A percentile compares a stretch with the other conserved stretches of the same genome.
phyloP scores from a whole-genome alignment of 1,284 basidiomycete species.

The Schizophyllum amplum region DNA sequence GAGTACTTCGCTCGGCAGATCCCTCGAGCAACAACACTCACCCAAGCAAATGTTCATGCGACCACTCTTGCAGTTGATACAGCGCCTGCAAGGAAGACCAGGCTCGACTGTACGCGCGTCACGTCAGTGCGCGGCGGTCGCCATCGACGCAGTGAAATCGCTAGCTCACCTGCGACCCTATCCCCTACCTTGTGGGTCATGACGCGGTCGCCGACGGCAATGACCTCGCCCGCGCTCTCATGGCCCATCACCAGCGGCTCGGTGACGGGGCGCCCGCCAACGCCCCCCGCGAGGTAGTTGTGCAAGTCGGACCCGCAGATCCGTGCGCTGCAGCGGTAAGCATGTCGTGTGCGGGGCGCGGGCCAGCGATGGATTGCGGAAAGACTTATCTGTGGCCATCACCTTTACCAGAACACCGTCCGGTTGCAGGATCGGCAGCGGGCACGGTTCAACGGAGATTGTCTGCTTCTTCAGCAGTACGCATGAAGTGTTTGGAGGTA shows the following conservation, averaged over 20 bases:
- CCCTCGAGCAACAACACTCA: background rate
- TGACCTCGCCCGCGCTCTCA: background rate
- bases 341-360: too few species aligned
- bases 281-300: background rate
- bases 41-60: background rate
- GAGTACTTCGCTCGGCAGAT: background rate
- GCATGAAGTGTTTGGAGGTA: background rate
- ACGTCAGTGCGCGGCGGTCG: background rate
- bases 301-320: background rate
- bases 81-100: background rate
- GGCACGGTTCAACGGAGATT: background rate
- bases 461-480: background rate
- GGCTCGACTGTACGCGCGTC: background rate
- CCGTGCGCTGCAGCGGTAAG: too few species aligned
- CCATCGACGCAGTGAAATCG: background rate
- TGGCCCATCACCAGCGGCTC: background rate
- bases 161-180: background rate
- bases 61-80: background rate
- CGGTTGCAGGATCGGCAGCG: background rate
- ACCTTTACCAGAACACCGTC: background rate
- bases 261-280: background rate
- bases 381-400: background rate
- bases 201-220: background rate
- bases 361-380: too few species aligned
- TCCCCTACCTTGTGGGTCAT: background rate